Evolutionary conservation across 768 basidiomycete genomes (phyloP).

Genomic region (Peribolospora kevripleyi): DNA sequence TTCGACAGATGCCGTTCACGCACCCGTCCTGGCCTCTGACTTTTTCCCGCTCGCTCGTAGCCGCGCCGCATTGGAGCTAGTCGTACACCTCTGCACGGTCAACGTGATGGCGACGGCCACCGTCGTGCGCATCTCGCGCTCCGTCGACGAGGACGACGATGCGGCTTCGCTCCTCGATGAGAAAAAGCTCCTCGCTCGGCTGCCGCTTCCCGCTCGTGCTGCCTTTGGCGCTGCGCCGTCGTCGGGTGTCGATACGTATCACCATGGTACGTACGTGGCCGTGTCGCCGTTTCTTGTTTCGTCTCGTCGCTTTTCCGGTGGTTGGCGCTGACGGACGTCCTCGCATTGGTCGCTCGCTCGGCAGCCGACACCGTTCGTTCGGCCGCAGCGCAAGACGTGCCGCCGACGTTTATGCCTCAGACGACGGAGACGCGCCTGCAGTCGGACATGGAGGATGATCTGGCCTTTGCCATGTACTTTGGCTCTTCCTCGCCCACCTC

Average conservation of each 20-base stretch:
- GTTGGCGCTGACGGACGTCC: constrained; percentile 14
- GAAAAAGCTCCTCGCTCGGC: constrained; percentile 1
- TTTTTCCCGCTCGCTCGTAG: too few species aligned
- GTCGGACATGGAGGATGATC: constrained; percentile 15
- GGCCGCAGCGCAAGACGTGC: too few species aligned
- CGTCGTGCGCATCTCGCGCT: constrained; percentile 32
- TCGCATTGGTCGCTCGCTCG: constrained; percentile 11
- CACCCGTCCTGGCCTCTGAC: too few species aligned
- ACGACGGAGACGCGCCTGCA: constrained; percentile 12
- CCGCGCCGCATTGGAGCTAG: constrained; percentile 52
- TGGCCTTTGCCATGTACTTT: constrained; percentile 32
- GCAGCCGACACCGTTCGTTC: not conserved
- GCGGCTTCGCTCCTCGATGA: not conserved
- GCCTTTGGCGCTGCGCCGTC: not conserved
- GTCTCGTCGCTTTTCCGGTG: not conserved
- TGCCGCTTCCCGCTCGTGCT: not conserved
- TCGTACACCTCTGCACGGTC: constrained; percentile 55
- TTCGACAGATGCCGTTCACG: too few species aligned
- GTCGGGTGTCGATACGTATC: not conserved
- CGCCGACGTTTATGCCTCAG: not conserved
- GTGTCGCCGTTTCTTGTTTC: constrained; percentile 2
- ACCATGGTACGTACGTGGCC: not conserved
- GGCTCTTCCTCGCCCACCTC: constrained; percentile 18
- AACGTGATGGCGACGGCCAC: constrained; percentile 44
- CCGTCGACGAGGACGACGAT: not conserved